These are phyloP conservation scores for Backusella parvicylindrica DNA, from an alignment of 192 early-diverging fungal species.

Conservation along the genomic window DNA sequence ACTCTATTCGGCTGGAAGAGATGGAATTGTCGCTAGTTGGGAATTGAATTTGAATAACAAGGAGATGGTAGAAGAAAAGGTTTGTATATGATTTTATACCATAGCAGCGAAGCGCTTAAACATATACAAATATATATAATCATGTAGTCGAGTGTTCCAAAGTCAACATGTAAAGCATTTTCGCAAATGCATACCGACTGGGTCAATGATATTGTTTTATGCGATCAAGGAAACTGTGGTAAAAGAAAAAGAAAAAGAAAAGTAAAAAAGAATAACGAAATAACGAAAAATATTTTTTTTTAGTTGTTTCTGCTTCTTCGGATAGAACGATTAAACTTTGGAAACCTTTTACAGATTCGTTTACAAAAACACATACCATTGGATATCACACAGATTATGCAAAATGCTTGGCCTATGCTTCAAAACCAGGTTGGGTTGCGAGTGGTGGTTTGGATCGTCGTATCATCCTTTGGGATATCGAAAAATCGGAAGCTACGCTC, in stretches of 20 bases:
- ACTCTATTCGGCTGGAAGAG: slow-evolving; percentile 86
- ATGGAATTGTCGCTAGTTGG: slow-evolving; percentile 86
- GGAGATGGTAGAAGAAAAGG: neutral
- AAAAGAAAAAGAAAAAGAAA: slow-evolving; percentile 15
- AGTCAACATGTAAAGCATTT: slow-evolving; percentile 62
- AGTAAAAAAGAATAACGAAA: neutral
- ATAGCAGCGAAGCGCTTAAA: neutral
- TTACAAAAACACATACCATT: slow-evolving; percentile 49
- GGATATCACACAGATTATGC: slow-evolving; percentile 93
- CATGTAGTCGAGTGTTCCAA: slow-evolving; percentile 22
- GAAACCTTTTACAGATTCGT: slow-evolving; percentile 54
- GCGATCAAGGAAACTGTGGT: slow-evolving; percentile 61
- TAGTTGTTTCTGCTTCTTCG: slow-evolving; percentile 81
- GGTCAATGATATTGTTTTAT: slow-evolving; percentile 92
- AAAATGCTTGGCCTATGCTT: slow-evolving; percentile 80
- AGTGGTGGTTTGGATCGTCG: slow-evolving; percentile 88
- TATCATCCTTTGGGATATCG: slow-evolving; percentile 90
- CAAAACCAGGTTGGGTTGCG: slow-evolving; percentile 69
- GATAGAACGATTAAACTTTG: slow-evolving; percentile 85
- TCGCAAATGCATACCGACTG: slow-evolving; percentile 90
- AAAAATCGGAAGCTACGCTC: slow-evolving; percentile 35
- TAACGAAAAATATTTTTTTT: neutral
- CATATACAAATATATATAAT: neutral
- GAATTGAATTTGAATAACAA: slow-evolving; percentile 56
- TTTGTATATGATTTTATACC: neutral